Percentiles rank a stretch among this genome's conserved stretches.
Evolutionary conservation across 345 rosid species (phyloP).

Genomic region (Psidium guajava): DNA sequence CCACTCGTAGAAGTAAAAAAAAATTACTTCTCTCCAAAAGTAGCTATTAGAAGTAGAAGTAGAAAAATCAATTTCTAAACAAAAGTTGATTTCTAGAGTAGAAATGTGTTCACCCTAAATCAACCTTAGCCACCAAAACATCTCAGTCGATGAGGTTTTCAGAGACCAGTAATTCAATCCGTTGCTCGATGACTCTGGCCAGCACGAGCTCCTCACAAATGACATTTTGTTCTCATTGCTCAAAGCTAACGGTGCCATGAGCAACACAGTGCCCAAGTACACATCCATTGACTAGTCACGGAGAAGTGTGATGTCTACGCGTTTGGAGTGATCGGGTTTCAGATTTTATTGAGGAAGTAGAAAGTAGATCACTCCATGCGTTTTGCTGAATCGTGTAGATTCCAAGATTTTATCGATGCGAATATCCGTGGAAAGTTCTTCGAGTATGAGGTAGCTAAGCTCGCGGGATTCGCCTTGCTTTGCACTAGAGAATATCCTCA

Average conservation of each 20-base stretch:
- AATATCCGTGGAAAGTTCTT: slow-evolving; percentile 51
- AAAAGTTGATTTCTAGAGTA: no score
- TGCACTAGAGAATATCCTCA: slow-evolving; percentile 60
- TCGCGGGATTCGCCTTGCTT: slow-evolving; percentile 43
- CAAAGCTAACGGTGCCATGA: slow-evolving; percentile 76
- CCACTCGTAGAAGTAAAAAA: no score
- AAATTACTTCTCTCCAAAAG: no score
- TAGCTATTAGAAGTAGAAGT: no score
- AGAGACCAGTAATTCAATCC: slow-evolving; percentile 53
- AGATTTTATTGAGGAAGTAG: slow-evolving; percentile 53
- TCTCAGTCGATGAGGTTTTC: no score
- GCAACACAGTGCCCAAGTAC: slow-evolving; percentile 85
- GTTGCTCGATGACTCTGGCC: slow-evolving; percentile 54
- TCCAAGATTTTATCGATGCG: slow-evolving; percentile 51
- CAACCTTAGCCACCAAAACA: no score
- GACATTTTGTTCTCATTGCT: slow-evolving; percentile 63
- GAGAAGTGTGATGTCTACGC: slow-evolving; percentile 81
- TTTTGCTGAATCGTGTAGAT: slow-evolving; percentile 41
- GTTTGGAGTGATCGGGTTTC: slow-evolving; percentile 56
- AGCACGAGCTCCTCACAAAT: slow-evolving; percentile 57
- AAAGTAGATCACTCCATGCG: slow-evolving; percentile 28
- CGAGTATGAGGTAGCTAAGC: slow-evolving; percentile 58
- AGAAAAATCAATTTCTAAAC: no score
- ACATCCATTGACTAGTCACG: slow-evolving; percentile 59
- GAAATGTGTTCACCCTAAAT: no score